Percentiles rank a stretch among this genome's conserved stretches.
Conservation (phyloP, 768 basidiomycete genomes). For the Termitomyces sp. region DNA sequence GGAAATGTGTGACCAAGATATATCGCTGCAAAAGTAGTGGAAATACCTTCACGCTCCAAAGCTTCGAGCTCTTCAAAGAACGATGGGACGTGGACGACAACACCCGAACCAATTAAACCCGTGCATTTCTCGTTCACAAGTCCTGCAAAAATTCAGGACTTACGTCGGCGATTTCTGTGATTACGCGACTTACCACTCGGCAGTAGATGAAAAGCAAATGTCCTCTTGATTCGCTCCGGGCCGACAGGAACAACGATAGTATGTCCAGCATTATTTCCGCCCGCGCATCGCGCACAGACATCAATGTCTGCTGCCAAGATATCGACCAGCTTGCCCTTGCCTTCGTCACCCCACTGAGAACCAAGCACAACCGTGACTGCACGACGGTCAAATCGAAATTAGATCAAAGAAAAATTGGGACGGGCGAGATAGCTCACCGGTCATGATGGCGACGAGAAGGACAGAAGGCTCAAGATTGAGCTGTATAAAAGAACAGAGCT, state of each 20-base stretch:
- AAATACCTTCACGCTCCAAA: conserved; percentile 75
- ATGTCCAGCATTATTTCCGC: conserved; percentile 98
- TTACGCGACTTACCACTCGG: conserved; percentile 66
- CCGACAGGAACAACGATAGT: conserved; percentile 86
- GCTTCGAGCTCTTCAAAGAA: conserved; percentile 93
- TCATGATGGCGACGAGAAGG: conserved; percentile 4
- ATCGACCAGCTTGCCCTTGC: conserved; percentile 96
- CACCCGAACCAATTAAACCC: conserved; percentile 89
- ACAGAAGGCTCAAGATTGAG: not conserved
- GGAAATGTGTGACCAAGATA: not conserved
- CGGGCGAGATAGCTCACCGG: not conserved
- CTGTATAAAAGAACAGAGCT: not conserved
- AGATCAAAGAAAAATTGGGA: not conserved
- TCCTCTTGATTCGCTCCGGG: conserved; percentile 69
- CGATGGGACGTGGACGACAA: conserved; percentile 95
- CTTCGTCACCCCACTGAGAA: conserved; percentile 91
- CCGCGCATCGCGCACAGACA: conserved; percentile 93
- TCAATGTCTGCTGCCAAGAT: conserved; percentile 89
- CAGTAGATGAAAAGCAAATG: conserved; percentile 93
- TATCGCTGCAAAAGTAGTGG: not conserved
- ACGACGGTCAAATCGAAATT: not conserved
- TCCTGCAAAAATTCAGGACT: conserved; percentile 39
- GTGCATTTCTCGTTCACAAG: conserved; percentile 83
- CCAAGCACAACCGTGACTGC: conserved; percentile 79
- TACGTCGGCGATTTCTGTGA: conserved; percentile 5